Evolutionary conservation across 2,329 filamentous ascomycete species (phyloP), one percentile per base, ranked within the genome.

Genomic region (Myriosclerotinia scirpicola): DNA sequence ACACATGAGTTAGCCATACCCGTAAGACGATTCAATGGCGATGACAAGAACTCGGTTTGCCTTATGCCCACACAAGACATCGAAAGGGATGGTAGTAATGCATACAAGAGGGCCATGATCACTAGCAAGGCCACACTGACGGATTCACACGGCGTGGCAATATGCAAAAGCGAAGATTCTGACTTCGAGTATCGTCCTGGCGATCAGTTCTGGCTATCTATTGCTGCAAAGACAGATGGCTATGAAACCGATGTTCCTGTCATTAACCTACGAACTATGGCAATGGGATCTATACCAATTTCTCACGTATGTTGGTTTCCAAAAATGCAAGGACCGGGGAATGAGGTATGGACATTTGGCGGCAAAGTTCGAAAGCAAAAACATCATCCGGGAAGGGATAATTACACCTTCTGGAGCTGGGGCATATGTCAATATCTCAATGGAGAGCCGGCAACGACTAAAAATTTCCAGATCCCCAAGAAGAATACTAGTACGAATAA

Each of bases 241-340:
- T 61, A 68, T 44, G 52, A 67, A 22, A 40, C 38, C 4, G 53
- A 46, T 9, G 69, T 70, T 9, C 68, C 69, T 17, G 72, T 75
- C 3, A 72, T 75, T 60, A 75, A 74, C 46, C 64, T 73, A 50
- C 54, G 55, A n/a, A 73, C 69, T 1, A 67, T 42, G 48, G 46
- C 69, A 26, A 54, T 48, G n/a, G 73, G 72, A 2, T 60, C 11
- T 1, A 64, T 75, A 20, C 44, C 36, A 12, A 40, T 72, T 30
- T 58, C 69, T 26, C 65, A 72, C 53, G 73, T 72, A 12, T 73
- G 70, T 54, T 75, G 72, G 72, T 68, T 68, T 34, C 70, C 69
- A 12, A 68, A 52, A 26, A 65, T 71, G 52, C 65, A 65, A 38
- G 69, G 69, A 0, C 68, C 71, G 8, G 34, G 56, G 2, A 54